A percentile compares a stretch with the other conserved stretches of the same genome.
Evolutionary conservation across 2,329 filamentous ascomycete genomes (phyloP).

Genomic region (Neoscytalidium dimidiatum): DNA sequence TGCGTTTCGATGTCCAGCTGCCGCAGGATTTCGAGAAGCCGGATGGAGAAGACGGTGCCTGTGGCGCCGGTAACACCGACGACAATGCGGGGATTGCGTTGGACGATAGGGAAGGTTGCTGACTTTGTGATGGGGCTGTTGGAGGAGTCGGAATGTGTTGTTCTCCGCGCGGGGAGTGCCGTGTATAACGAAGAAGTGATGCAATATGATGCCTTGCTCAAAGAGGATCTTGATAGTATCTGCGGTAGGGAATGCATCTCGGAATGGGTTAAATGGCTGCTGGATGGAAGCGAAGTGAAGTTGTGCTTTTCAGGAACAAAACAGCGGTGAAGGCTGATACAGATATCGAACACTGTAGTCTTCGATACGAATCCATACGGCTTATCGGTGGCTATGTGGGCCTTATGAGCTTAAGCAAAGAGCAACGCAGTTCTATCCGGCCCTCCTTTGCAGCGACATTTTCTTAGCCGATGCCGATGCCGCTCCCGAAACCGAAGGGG

Average conservation of each 20-base stretch:
- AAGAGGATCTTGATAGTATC: no score
- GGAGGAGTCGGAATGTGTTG: background rate
- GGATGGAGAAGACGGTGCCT: constrained; percentile 47
- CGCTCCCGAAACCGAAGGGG: constrained; percentile 12
- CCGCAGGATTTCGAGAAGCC: constrained; percentile 43
- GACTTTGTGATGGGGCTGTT: background rate
- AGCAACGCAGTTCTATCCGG: no score
- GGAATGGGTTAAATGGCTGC: no score
- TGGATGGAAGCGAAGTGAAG: no score
- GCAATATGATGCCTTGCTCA: no score
- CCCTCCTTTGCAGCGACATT: background rate
- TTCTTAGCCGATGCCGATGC: constrained; percentile 9
- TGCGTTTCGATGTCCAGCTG: constrained; percentile 48
- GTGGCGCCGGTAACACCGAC: constrained; percentile 55
- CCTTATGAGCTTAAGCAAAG: background rate
- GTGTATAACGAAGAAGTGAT: background rate
- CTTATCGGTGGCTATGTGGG: background rate
- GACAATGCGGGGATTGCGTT: constrained; percentile 40
- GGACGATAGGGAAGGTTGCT: constrained; percentile 2
- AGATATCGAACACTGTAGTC: no score
- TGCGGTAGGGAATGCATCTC: no score
- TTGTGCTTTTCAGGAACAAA: no score
- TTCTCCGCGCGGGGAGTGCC: no score
- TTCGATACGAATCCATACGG: no score
- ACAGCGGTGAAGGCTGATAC: no score